phyloP scores from a whole-genome alignment of 2,329 filamentous ascomycete species.

The Aspergillus fumigatus region DNA sequence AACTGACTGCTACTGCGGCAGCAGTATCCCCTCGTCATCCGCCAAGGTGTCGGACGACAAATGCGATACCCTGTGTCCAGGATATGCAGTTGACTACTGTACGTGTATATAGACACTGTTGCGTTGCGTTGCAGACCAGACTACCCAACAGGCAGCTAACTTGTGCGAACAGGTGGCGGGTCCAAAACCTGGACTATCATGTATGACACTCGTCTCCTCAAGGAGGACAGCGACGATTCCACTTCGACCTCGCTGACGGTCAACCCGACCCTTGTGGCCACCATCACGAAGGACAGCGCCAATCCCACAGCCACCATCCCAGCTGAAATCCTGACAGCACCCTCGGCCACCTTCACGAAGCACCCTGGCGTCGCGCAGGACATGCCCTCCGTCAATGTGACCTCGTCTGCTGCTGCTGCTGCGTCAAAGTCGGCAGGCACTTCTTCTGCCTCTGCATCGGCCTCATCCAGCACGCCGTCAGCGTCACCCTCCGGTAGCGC shows the following conservation, averaged over 20 bases:
- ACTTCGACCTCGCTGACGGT: neutral
- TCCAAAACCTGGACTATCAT: conserved; percentile 15
- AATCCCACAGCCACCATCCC: neutral
- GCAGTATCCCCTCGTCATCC: conserved; percentile 12
- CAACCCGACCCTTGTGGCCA: conserved; percentile 10
- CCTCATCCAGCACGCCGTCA: conserved; percentile 1
- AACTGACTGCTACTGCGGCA: conserved; percentile 19
- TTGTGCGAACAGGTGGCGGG: conserved; percentile 14
- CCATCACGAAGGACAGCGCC: conserved; percentile 1
- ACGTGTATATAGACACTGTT: conserved; percentile 2
- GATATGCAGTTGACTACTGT: conserved; percentile 19
- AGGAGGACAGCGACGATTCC: neutral
- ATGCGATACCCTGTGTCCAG: conserved; percentile 18
- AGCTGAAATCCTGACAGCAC: conserved; percentile 13
- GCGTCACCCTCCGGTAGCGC: conserved; percentile 12
- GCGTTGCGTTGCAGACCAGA: neutral
- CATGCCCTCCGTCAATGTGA: neutral
- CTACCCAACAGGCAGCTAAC: neutral
- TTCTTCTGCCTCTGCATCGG: conserved; percentile 1
- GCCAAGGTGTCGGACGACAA: conserved; percentile 15
- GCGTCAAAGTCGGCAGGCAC: conserved; percentile 2
- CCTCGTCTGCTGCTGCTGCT: neutral
- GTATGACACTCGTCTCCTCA: neutral
- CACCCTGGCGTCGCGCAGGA: conserved; percentile 4
- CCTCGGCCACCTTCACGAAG: conserved; percentile 4